Evolutionary conservation across 257 asterid species (phyloP), one percentile per base, ranked within the genome.

Genomic region (Mitragyna speciosa): DNA sequence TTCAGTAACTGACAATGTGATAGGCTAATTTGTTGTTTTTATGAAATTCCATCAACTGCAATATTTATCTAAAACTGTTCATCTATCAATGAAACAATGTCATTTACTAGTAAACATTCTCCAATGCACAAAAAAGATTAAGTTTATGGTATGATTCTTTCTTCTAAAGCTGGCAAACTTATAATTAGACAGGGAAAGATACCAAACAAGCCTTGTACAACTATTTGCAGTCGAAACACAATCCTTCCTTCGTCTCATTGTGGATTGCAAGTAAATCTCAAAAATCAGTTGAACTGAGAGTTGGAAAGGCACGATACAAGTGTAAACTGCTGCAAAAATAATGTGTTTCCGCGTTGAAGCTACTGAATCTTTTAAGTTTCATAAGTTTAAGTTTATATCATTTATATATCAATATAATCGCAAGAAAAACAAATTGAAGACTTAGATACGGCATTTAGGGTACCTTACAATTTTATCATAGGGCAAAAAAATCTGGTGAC

Each of bases 361-460:
- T 73, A 51, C 48, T n/a, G 70, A 61, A 58, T 75, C 36, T 26
- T 75, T 58, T 61, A 33, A 41, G 11, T 45, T 47, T 20, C 78
- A 71, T 59, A 77, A 76, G n/a, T 58, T 82, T 31, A 28, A 20
- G 12, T 24, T 33, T 65, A 77, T 77, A 58, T 72, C 78, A 82
- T 76, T 24, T 77, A 22, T 82, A 73, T 78, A 73, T 52, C 54
- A 64, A 63, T 72, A 58, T 36, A 66, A 36, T 43, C 28, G 54
- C 28, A 47, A 59, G 15, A 54, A 22, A 48, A 45, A 24, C 28
- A 45, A 19, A 16, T 76, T 6, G 54, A 28, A 75, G 49, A 70
- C 56, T 45, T 68, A 51, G 78, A 19, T 12, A 72, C 82, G 78
- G 28, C 47, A 72, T 30, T 71, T 52, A 66, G 28, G 72, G 7